phyloP scores from a whole-genome alignment of 768 basidiomycete genomes.

The Trametes villosa region DNA sequence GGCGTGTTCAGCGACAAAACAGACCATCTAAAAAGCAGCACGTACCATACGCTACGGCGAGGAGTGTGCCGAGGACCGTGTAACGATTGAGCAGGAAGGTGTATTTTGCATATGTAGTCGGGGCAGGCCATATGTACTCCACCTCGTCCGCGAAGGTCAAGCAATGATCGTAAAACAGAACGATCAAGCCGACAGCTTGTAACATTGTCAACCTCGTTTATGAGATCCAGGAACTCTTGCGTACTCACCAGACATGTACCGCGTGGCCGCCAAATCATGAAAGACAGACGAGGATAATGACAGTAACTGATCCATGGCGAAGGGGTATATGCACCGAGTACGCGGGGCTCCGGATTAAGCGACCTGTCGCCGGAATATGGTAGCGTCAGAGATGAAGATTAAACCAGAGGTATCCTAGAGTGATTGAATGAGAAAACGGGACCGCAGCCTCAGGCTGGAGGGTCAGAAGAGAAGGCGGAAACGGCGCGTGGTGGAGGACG shows the following conservation, averaged over 20 bases:
- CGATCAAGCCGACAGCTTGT: conserved; percentile 37
- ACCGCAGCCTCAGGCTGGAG: conserved; percentile 11
- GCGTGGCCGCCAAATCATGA: conserved; percentile 4
- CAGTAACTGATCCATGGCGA: neutral
- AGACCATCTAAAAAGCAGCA: neutral
- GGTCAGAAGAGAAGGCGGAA: neutral
- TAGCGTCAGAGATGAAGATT: neutral
- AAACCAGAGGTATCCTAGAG: neutral
- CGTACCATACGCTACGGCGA: conserved; percentile 35
- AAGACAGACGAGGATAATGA: conserved; percentile 2
- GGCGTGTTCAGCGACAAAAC: neutral
- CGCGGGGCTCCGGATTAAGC: conserved; percentile 4
- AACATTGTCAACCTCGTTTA: neutral
- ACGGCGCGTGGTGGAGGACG: neutral
- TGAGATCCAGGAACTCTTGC: neutral
- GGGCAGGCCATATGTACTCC: conserved; percentile 45
- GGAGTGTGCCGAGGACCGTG: conserved; percentile 33
- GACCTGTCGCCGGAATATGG: conserved; percentile 11
- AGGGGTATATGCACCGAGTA: conserved; percentile 6
- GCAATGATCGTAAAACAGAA: conserved; percentile 47
- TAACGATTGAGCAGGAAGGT: conserved; percentile 48
- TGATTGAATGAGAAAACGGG: neutral
- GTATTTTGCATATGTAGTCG: conserved; percentile 41
- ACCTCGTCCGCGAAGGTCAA: conserved; percentile 47
- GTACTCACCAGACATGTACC: conserved; percentile 12